Evolutionary conservation across 2,329 filamentous ascomycete species (phyloP).

Genomic region (Bipolaris sorokiniana): DNA sequence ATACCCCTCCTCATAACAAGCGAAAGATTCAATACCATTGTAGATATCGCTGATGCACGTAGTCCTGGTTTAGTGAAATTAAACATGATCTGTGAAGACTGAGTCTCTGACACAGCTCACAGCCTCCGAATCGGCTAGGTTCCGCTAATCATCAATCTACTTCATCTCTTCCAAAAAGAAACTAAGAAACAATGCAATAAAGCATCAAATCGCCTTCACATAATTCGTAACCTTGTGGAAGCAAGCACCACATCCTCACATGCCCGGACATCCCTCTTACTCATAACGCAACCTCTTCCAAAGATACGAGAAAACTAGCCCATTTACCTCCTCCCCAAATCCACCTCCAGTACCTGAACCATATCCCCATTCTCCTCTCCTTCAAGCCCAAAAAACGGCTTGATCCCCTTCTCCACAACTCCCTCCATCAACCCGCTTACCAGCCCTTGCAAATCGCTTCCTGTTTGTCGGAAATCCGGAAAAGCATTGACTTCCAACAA

Average conservation of each 20-base stretch:
- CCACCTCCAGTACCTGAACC: slow-evolving; percentile 53
- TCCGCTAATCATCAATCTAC: no score
- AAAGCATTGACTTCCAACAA: slow-evolving; percentile 94
- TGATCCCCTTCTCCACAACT: slow-evolving; percentile 70
- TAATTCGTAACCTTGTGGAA: no score
- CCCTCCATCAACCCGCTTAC: slow-evolving; percentile 79
- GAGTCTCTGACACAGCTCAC: no score
- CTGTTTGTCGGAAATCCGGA: slow-evolving; percentile 94
- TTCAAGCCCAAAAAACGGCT: slow-evolving; percentile 66
- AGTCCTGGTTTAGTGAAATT: background rate
- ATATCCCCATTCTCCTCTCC: slow-evolving; percentile 37
- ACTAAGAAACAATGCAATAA: no score
- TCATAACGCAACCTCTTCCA: no score
- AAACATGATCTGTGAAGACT: no score
- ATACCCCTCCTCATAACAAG: slow-evolving; percentile 23
- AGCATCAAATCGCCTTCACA: no score
- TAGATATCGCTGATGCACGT: background rate
- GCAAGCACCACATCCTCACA: no score
- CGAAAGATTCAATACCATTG: background rate
- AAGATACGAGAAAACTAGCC: no score
- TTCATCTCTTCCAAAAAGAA: no score
- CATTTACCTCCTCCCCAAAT: slow-evolving; percentile 50
- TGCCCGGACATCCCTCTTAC: no score
- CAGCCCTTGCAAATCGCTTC: slow-evolving; percentile 71
- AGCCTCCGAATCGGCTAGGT: no score